Conservation (phyloP, 2,329 filamentous ascomycete species). For the Chalaropsis ovoidea region DNA sequence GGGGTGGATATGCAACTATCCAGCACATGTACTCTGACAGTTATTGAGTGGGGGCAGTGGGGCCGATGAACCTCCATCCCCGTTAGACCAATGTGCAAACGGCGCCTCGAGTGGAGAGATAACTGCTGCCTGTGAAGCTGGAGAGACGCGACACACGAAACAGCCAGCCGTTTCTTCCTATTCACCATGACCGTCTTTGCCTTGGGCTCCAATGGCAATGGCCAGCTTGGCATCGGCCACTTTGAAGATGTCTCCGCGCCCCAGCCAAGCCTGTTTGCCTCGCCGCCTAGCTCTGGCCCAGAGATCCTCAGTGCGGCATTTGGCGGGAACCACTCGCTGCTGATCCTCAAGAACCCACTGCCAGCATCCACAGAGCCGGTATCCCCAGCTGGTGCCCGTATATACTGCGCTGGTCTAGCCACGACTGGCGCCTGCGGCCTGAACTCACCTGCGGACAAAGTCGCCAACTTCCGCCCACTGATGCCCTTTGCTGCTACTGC, state of each 20-base stretch:
- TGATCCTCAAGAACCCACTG: slow-evolving; percentile 47
- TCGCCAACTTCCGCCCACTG: slow-evolving; percentile 23
- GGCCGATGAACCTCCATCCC: slow-evolving; percentile 11
- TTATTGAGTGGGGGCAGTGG: background rate
- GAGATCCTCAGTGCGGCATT: slow-evolving; percentile 36
- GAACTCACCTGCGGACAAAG: slow-evolving; percentile 22
- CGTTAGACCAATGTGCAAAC: slow-evolving; percentile 9
- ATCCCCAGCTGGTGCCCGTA: slow-evolving; percentile 52
- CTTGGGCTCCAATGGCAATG: slow-evolving; percentile 66
- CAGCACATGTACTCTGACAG: background rate
- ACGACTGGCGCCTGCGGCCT: slow-evolving; percentile 45
- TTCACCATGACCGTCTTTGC: slow-evolving; percentile 44
- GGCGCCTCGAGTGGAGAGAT: background rate
- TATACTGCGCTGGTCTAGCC: slow-evolving; percentile 27
- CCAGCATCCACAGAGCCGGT: slow-evolving; percentile 35
- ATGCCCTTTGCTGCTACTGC: slow-evolving; percentile 21
- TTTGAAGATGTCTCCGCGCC: slow-evolving; percentile 60
- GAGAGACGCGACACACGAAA: background rate
- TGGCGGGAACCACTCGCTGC: slow-evolving; percentile 80
- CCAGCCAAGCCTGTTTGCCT: slow-evolving; percentile 49
- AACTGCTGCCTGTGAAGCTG: background rate
- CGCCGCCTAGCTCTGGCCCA: slow-evolving; percentile 32
- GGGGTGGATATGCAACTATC: slow-evolving; percentile 4
- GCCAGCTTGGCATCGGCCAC: slow-evolving; percentile 63
- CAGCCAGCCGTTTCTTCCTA: background rate